Percentiles rank a stretch among this genome's conserved stretches.
phyloP scores from a whole-genome alignment of 805 yeast species.

The Metschnikowia aberdeeniae region DNA sequence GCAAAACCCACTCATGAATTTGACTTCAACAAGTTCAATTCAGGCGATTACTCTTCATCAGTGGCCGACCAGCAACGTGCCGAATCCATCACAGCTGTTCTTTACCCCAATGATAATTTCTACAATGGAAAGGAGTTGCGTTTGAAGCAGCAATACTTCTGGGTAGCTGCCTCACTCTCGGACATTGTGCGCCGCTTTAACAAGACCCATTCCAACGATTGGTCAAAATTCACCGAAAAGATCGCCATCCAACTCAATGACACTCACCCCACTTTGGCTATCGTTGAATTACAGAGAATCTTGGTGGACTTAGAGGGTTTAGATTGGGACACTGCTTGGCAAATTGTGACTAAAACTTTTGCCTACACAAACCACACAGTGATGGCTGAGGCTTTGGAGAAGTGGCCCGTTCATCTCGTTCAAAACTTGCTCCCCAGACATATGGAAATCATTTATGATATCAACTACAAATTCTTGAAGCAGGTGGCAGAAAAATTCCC shows the following conservation, averaged over 20 bases:
- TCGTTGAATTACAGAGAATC: constrained; percentile 84
- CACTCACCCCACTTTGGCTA: constrained; percentile 90
- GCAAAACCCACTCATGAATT: constrained; percentile 87
- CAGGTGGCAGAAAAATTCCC: constrained; percentile 75
- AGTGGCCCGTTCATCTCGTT: constrained; percentile 86
- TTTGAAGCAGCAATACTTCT: constrained; percentile 91
- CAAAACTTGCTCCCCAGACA: constrained; percentile 85
- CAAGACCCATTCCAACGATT: constrained; percentile 63
- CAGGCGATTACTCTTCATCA: constrained; percentile 85
- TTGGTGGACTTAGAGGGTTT: constrained; percentile 79
- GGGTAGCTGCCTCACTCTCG: constrained; percentile 93
- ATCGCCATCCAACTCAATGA: constrained; percentile 92
- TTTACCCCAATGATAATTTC: constrained; percentile 92
- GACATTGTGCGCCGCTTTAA: constrained; percentile 89
- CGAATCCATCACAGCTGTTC: constrained; percentile 86
- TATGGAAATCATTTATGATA: constrained; percentile 82
- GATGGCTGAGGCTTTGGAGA: constrained; percentile 90
- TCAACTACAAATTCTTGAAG: constrained; percentile 76
- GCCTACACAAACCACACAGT: constrained; percentile 96
- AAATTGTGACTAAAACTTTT: constrained; percentile 71
- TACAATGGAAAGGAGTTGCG: constrained; percentile 87
- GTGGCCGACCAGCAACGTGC: constrained; percentile 84
- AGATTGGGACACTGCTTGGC: constrained; percentile 84
- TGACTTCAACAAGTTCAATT: constrained; percentile 85
- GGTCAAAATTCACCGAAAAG: constrained; percentile 80